These are phyloP conservation scores for Debaryomyces sp. DNA, from an alignment of 1,139 yeast species.

Conservation along the genomic window DNA sequence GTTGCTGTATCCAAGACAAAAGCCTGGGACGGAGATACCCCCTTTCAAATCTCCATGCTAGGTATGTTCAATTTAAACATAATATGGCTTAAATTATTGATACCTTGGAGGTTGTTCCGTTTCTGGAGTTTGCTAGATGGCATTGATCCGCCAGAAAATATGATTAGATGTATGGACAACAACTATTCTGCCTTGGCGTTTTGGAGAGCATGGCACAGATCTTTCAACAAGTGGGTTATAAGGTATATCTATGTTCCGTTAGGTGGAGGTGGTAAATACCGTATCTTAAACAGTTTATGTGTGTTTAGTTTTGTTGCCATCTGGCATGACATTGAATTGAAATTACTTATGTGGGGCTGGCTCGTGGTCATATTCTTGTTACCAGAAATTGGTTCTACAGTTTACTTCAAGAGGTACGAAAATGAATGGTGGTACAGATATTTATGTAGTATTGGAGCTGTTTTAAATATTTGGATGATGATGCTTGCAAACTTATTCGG, in stretches of 20 bases:
- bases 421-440: slow-evolving; percentile 75
- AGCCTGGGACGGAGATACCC: slow-evolving; percentile 90
- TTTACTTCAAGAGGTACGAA: slow-evolving; percentile 42
- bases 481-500: slow-evolving; percentile 96
- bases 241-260: slow-evolving; percentile 84
- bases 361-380: slow-evolving; percentile 78
- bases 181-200: slow-evolving; percentile 90
- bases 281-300: slow-evolving; percentile 74
- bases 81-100: slow-evolving; percentile 87
- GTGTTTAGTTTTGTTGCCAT: slow-evolving; percentile 97
- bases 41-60: slow-evolving; percentile 93
- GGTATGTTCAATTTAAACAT: slow-evolving; percentile 88
- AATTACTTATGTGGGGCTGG: slow-evolving; percentile 95
- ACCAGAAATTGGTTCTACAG: slow-evolving; percentile 82
- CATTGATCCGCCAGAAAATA: slow-evolving; percentile 96
- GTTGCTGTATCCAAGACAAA: slow-evolving; percentile 87
- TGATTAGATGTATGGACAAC: slow-evolving; percentile 95
- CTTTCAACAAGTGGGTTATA: slow-evolving; percentile 87
- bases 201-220: slow-evolving; percentile 99
- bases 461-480: slow-evolving; percentile 94
- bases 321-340: slow-evolving; percentile 96
- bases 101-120: slow-evolving; percentile 96
- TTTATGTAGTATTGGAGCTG: slow-evolving; percentile 85
- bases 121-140: slow-evolving; percentile 91
- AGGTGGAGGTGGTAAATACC: slow-evolving; percentile 72